A percentile compares a stretch with the other conserved stretches of the same genome.
Evolutionary conservation across 768 basidiomycete species (phyloP).

Genomic region (Kwoniella pini): DNA sequence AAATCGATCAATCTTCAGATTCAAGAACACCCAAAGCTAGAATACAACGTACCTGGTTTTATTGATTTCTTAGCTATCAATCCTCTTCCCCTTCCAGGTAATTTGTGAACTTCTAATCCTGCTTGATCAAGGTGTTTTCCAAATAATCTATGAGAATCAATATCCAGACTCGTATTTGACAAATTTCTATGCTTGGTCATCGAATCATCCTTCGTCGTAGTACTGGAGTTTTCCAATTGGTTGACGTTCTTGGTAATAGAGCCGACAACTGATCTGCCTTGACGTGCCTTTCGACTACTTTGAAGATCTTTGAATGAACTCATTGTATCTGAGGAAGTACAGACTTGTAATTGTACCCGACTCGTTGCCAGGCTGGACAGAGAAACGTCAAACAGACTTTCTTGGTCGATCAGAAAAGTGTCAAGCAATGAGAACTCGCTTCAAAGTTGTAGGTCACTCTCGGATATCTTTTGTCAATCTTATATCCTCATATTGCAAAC

Average conservation of each 20-base stretch:
- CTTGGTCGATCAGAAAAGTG: no score
- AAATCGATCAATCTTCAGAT: no score
- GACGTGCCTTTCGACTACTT: neutral
- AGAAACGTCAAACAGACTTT: no score
- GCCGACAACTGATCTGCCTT: neutral
- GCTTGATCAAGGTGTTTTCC: neutral
- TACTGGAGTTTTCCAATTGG: neutral
- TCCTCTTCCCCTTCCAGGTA: conserved; percentile 29
- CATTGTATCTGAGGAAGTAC: no score
- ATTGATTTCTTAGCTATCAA: conserved; percentile 18
- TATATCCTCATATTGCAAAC: no score
- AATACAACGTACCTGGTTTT: conserved; percentile 20
- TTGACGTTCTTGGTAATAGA: no score
- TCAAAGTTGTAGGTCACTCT: no score
- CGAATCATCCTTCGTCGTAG: no score
- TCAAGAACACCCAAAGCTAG: neutral
- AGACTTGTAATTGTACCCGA: no score
- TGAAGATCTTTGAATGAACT: neutral
- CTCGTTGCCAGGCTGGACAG: no score
- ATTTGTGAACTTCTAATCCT: conserved; percentile 16
- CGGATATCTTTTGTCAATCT: no score
- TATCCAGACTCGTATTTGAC: neutral
- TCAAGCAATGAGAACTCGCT: no score
- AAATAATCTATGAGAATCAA: conserved; percentile 3
- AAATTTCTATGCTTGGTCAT: neutral